Conservation (phyloP, 106 monocot species). For the Cymbidium sinense region DNA sequence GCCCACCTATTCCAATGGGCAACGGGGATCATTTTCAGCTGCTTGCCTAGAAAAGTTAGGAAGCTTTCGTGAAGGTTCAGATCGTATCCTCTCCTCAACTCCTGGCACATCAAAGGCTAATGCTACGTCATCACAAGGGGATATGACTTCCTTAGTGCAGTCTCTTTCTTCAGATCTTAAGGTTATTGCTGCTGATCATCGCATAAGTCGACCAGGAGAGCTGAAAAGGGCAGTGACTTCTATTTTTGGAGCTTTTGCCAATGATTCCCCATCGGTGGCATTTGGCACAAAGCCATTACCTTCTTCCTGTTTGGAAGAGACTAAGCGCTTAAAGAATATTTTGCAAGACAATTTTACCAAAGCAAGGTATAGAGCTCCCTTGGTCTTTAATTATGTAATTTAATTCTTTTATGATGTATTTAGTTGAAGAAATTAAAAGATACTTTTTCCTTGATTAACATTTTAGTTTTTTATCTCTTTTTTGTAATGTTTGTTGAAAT, state of each 20-base stretch:
- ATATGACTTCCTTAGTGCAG: conserved; percentile 24
- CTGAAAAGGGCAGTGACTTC: conserved; percentile 30
- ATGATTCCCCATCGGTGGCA: conserved; percentile 22
- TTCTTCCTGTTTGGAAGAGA: conserved; percentile 35
- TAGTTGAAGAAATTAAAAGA: not conserved
- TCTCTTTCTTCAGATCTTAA: conserved; percentile 38
- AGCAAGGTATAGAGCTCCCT: conserved; percentile 40
- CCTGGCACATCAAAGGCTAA: conserved; percentile 21
- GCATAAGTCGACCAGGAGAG: conserved; percentile 25
- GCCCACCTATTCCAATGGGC: conserved; percentile 18
- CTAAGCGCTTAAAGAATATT: conserved; percentile 35
- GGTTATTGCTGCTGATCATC: conserved; percentile 21
- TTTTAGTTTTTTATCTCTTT: not conserved
- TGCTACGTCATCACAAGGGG: conserved; percentile 20
- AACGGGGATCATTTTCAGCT: conserved; percentile 23
- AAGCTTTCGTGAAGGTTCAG: conserved; percentile 43
- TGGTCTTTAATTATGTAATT: not conserved
- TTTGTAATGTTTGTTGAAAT: not conserved
- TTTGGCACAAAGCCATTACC: conserved; percentile 12
- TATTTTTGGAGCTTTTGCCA: conserved; percentile 22
- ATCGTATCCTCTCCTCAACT: conserved; percentile 19
- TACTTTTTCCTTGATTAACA: not conserved
- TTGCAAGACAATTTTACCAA: conserved; percentile 26
- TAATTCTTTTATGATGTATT: not conserved
- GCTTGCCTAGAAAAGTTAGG: conserved; percentile 35